Conservation (phyloP, 2,329 filamentous ascomycete species). For the Elsinoe necatrix region DNA sequence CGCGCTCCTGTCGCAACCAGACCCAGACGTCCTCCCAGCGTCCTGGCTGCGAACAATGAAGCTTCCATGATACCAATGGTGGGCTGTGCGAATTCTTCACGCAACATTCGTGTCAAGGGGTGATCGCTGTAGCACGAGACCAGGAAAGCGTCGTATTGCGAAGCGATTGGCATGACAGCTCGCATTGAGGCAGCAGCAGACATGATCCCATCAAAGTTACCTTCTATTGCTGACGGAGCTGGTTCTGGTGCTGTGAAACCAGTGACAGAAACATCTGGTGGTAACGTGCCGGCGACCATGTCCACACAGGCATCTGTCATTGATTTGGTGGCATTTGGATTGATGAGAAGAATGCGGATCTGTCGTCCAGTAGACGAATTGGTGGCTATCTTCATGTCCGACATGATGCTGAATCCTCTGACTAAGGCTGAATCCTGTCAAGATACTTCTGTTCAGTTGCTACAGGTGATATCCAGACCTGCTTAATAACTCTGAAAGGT, state of each 20-base stretch:
- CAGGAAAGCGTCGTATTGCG: slow-evolving; percentile 40
- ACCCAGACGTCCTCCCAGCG: slow-evolving; percentile 41
- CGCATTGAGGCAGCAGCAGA: slow-evolving; percentile 42
- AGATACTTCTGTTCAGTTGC: background rate
- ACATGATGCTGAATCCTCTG: background rate
- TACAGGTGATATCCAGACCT: background rate
- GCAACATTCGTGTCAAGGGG: slow-evolving; percentile 38
- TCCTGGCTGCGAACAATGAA: slow-evolving; percentile 41
- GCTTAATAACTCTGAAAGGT: background rate
- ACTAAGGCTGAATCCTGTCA: background rate
- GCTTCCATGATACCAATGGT: slow-evolving; percentile 47
- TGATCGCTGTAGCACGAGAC: slow-evolving; percentile 45
- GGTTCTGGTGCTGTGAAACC: slow-evolving; percentile 45
- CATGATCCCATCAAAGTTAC: slow-evolving; percentile 42
- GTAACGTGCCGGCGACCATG: slow-evolving; percentile 37
- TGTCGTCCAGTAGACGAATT: slow-evolving; percentile 16
- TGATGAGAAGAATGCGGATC: slow-evolving; percentile 40
- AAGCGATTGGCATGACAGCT: slow-evolving; percentile 37
- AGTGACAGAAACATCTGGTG: slow-evolving; percentile 40
- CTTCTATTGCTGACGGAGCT: slow-evolving; percentile 45
- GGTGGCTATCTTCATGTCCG: slow-evolving; percentile 2
- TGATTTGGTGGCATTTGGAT: slow-evolving; percentile 40
- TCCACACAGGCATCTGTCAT: slow-evolving; percentile 43
- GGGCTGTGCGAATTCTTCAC: slow-evolving; percentile 39
- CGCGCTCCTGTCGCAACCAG: slow-evolving; percentile 36